Conservation (phyloP, 1,284 basidiomycete genomes). For the Boletellus sp. region DNA sequence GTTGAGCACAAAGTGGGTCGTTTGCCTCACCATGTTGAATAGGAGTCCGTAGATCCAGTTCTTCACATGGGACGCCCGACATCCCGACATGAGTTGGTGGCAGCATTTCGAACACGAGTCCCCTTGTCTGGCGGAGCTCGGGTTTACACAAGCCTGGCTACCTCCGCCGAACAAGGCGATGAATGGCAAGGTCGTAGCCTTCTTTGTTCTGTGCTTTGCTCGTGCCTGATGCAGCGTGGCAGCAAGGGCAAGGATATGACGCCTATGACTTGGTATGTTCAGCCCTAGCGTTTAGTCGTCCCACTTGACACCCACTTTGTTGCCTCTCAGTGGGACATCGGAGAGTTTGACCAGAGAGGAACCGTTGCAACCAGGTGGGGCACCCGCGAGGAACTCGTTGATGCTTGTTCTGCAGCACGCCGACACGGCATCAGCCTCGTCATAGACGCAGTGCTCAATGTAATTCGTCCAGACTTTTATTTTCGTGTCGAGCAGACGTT, state of each 20-base stretch:
- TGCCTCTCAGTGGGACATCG: constrained; percentile 73
- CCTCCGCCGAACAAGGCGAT: constrained; percentile 77
- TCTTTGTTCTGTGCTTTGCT: background rate
- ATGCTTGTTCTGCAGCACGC: constrained; percentile 59
- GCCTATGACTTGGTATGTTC: constrained; percentile 70
- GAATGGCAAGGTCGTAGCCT: constrained; percentile 42
- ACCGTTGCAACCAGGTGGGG: constrained; percentile 88
- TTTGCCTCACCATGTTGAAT: constrained; percentile 2
- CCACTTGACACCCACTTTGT: background rate
- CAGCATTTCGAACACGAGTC: constrained; percentile 73
- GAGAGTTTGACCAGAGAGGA: constrained; percentile 89
- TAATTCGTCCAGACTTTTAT: constrained; percentile 32
- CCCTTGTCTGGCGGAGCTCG: constrained; percentile 68
- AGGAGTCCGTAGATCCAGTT: constrained; percentile 61
- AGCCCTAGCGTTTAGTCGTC: background rate
- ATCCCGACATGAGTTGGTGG: constrained; percentile 75
- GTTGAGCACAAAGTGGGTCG: constrained; percentile 9
- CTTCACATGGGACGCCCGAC: constrained; percentile 74
- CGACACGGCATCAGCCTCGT: constrained; percentile 61
- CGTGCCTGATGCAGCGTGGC: constrained; percentile 9
- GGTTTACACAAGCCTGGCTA: constrained; percentile 82
- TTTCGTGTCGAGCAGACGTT: constrained; percentile 4
- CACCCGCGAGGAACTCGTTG: constrained; percentile 75
- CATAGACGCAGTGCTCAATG: constrained; percentile 77
- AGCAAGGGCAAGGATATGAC: constrained; percentile 75